Conservation (phyloP, 2,329 filamentous ascomycete genomes). For the Ceratocystis cubensis region DNA sequence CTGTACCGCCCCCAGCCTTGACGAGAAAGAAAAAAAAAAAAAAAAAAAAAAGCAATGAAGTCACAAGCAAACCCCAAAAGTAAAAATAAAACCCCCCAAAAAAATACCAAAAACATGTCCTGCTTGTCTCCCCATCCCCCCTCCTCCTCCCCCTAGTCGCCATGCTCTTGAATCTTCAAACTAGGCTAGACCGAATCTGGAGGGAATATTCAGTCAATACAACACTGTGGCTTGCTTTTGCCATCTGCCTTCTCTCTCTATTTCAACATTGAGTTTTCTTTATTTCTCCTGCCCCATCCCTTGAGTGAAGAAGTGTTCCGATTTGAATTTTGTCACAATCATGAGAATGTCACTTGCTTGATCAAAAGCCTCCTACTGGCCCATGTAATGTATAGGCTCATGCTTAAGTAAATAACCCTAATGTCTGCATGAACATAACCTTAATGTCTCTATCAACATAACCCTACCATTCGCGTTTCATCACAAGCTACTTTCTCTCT, state of each 20-base stretch:
- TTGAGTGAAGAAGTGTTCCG: not conserved
- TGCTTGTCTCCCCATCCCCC: not conserved
- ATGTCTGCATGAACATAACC: too few relatives aligned
- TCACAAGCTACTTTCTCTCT: too few relatives aligned
- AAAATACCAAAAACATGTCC: not conserved
- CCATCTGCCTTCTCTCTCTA: not conserved
- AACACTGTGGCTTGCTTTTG: not conserved
- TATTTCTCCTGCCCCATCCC: not conserved
- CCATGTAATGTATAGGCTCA: too few relatives aligned
- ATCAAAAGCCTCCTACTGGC: too few relatives aligned
- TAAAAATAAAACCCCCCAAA: not conserved
- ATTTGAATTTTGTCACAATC: too few relatives aligned
- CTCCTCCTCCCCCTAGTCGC: not conserved
- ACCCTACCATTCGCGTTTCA: too few relatives aligned
- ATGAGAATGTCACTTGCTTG: too few relatives aligned
- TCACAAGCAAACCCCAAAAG: too few relatives aligned
- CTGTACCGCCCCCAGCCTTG: not conserved
- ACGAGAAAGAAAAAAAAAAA: too few relatives aligned
- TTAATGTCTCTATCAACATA: too few relatives aligned
- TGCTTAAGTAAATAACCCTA: too few relatives aligned
- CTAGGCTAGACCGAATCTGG: not conserved
- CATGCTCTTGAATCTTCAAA: conserved; percentile 2
- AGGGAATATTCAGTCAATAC: not conserved
- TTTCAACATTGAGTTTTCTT: not conserved
- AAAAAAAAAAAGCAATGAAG: too few relatives aligned